Evolutionary conservation across 345 rosid genomes (phyloP), one percentile per base, ranked within the genome.

Genomic region (Microcos paniculata): DNA sequence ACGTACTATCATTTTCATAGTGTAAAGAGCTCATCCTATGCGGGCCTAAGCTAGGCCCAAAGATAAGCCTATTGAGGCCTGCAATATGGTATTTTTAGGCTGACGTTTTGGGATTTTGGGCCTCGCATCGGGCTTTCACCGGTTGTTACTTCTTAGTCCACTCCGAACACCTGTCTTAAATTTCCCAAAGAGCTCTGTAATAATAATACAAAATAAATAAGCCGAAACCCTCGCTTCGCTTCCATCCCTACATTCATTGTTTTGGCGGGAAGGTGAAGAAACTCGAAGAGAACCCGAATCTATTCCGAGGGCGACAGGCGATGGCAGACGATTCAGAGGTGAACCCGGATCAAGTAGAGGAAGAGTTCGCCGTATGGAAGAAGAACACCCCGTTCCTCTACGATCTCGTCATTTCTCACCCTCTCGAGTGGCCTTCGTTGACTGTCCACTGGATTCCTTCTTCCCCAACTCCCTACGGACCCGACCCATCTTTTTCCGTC

Each of bases 391-490:
- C 94, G 2, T 84, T 93, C 67, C 90, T 96, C 72, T 93, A 96
- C 81, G 99, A 96, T 65, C 87, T 96, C 62, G 85, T 96, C 62
- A 85, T 96, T 38, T 92, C 96, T 72, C 93, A 92, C 74, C 92
- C 97, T 6, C 91, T 93, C 4, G 99, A 93, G 84, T 92, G 97
- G 96, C 98, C 99, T 0, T 96, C 97, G 52, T 97, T 93, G n/a
- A 93, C 97, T 57, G 93, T 93, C 76, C 92, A 96, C 40, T 96
- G 99, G 99, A 86, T 91, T 8, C 98, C 97, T 0, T 75, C 91
- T 0, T 46, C 81, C 2, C 85, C 92, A 14, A 74, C 14, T n/a
- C 88, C 92, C 2, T 86, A 79, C 84, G 24, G 80, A 10, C 80
- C 78, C 16, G 89, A 87, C 73, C 90, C 92, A 4, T 71, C 86